These are phyloP conservation scores for Citrus medica DNA, from an alignment of 345 rosid species.

Conservation along the genomic window DNA sequence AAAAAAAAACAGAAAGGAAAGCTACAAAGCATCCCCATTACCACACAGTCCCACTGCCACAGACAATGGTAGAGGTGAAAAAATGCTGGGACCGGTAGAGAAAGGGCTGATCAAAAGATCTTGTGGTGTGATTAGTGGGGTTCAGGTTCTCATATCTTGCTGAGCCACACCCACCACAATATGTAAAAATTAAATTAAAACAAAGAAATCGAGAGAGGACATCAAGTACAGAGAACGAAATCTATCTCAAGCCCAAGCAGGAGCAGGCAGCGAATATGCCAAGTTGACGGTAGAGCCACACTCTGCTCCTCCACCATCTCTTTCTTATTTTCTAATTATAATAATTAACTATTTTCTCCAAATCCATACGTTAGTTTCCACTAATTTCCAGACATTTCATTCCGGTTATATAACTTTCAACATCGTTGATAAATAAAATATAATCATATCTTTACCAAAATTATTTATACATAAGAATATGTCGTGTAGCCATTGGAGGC, in stretches of 20 bases:
- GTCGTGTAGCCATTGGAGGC: slow-evolving; percentile 1
- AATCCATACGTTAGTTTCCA: slow-evolving; percentile 20
- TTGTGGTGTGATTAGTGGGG: slow-evolving; percentile 19
- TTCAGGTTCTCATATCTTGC: slow-evolving; percentile 24
- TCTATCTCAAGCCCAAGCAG: slow-evolving; percentile 6
- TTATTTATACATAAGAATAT: not conserved
- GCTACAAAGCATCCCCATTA: not conserved
- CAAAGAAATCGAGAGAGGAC: not conserved
- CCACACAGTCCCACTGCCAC: slow-evolving; percentile 26
- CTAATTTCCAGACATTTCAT: slow-evolving; percentile 22
- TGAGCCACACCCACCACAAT: slow-evolving; percentile 15
- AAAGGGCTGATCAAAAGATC: not conserved
- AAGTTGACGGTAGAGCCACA: slow-evolving; percentile 39
- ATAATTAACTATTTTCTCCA: not conserved
- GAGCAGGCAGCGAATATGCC: slow-evolving; percentile 41
- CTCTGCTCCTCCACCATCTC: slow-evolving; percentile 33
- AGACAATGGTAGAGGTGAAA: slow-evolving; percentile 22
- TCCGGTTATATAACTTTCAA: slow-evolving; percentile 11
- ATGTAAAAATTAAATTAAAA: not conserved
- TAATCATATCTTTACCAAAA: not conserved
- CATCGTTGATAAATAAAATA: not conserved
- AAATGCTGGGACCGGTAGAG: not conserved
- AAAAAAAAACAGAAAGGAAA: not conserved
- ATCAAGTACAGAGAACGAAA: slow-evolving; percentile 19
- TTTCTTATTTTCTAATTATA: not conserved